Evolutionary conservation across 2,329 filamentous ascomycete species (phyloP).

Genomic region (Pezicula neosporulosa): DNA sequence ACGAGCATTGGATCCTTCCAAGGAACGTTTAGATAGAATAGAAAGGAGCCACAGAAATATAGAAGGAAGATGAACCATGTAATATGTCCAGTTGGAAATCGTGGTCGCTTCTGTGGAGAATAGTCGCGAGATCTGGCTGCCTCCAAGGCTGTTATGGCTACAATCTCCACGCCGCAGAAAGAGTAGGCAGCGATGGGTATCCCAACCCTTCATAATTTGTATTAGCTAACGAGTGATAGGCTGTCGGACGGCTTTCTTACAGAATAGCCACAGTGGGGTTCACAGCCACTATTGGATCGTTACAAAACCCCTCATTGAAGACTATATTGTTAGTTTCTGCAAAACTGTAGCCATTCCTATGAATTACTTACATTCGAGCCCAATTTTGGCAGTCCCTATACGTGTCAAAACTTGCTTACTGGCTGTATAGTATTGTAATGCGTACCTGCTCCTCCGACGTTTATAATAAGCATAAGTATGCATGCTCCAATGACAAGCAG

Average conservation of each 20-base stretch:
- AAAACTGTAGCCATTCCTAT: too few relatives aligned
- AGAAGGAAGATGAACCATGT: slow-evolving; percentile 18
- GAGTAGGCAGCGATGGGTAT: slow-evolving; percentile 29
- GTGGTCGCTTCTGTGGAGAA: too few relatives aligned
- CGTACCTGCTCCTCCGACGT: slow-evolving; percentile 2
- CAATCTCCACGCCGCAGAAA: slow-evolving; percentile 30
- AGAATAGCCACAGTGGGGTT: too few relatives aligned
- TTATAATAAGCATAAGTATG: slow-evolving; percentile 8
- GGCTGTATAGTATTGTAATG: too few relatives aligned
- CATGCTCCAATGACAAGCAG: slow-evolving; percentile 2
- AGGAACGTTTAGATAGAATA: slow-evolving; percentile 24
- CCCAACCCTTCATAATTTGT: slow-evolving; percentile 16
- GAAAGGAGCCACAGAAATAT: slow-evolving; percentile 24
- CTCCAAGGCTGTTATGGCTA: slow-evolving; percentile 31
- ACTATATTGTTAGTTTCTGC: too few relatives aligned
- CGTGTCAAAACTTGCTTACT: too few relatives aligned
- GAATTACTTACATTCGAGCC: too few relatives aligned
- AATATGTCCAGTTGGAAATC: slow-evolving; percentile 27
- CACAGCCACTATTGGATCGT: too few relatives aligned
- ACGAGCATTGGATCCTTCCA: slow-evolving; percentile 17
- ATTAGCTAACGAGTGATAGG: not conserved
- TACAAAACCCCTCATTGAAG: too few relatives aligned
- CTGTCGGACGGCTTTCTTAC: not conserved
- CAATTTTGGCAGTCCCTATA: too few relatives aligned
- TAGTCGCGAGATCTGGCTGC: slow-evolving; percentile 19